Conservation (phyloP, 2,329 filamentous ascomycete genomes). For the Penicillium capsulatum region DNA sequence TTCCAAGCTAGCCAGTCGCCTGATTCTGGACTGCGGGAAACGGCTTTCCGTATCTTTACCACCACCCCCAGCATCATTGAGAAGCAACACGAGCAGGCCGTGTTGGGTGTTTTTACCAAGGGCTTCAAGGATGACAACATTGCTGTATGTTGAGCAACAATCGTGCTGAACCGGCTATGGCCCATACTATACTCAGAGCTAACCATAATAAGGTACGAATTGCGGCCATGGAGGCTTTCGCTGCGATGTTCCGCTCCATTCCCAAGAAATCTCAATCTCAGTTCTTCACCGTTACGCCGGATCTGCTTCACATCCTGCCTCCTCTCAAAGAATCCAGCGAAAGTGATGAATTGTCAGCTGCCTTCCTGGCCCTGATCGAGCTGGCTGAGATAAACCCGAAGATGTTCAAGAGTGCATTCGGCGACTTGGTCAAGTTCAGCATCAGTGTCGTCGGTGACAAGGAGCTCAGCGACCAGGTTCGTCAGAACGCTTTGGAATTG, state of each 20-base stretch:
- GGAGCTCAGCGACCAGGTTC: constrained; percentile 80
- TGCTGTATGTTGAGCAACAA: constrained; percentile 51
- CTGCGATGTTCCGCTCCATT: constrained; percentile 89
- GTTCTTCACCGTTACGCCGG: constrained; percentile 80
- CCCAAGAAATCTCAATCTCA: constrained; percentile 82
- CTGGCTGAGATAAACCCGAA: constrained; percentile 90
- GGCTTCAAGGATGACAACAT: constrained; percentile 89
- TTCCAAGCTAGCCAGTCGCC: constrained; percentile 87
- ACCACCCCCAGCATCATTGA: constrained; percentile 95
- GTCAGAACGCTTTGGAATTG: constrained; percentile 91
- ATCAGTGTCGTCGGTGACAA: constrained; percentile 94
- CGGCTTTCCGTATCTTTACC: constrained; percentile 90
- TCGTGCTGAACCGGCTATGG: not conserved
- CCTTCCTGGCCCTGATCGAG: constrained; percentile 86
- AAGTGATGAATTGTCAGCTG: constrained; percentile 85
- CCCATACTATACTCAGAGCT: constrained; percentile 4
- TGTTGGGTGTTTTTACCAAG: constrained; percentile 79
- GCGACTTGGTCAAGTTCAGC: constrained; percentile 86
- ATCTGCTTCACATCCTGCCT: constrained; percentile 89
- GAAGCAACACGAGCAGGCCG: constrained; percentile 88
- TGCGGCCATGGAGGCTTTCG: constrained; percentile 93
- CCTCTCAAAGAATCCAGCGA: constrained; percentile 89
- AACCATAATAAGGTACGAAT: constrained; percentile 65
- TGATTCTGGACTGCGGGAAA: constrained; percentile 80
- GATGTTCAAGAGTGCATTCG: constrained; percentile 97